Conservation (phyloP, 2,329 filamentous ascomycete genomes). For the Aspergillus eucalypticola region DNA sequence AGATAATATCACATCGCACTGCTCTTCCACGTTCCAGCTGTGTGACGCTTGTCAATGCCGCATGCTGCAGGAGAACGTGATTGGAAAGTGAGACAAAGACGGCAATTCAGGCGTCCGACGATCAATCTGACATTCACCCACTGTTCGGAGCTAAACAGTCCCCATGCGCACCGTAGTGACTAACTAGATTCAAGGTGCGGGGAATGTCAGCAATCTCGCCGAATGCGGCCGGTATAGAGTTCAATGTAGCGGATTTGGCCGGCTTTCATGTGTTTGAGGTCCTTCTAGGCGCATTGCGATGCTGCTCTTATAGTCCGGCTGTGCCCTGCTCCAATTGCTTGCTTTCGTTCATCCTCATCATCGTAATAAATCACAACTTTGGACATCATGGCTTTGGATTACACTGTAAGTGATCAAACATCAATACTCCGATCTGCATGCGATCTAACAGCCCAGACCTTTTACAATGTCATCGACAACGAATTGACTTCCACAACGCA, state of each 20-base stretch:
- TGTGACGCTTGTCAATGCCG: background rate
- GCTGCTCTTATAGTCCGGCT: background rate
- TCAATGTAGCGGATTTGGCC: background rate
- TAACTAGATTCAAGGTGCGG: background rate
- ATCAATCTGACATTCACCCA: background rate
- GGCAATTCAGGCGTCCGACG: background rate
- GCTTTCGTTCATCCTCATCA: background rate
- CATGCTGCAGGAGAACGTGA: background rate
- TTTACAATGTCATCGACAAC: slow-evolving; percentile 56
- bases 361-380: background rate
- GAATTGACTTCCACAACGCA: slow-evolving; percentile 46
- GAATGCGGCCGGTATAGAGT: background rate
- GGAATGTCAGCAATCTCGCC: background rate
- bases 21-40: background rate
- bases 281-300: background rate
- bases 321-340: background rate
- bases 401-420: background rate
- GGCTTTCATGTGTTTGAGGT: no score
- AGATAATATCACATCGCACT: background rate
- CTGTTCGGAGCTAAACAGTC: background rate
- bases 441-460: slow-evolving; percentile 33
- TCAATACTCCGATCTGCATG: background rate
- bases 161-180: background rate
- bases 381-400: background rate
- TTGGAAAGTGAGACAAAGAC: background rate